Evolutionary conservation across 1,284 basidiomycete genomes (phyloP).

Genomic region (Sporisorium iseilematis-ciliati): DNA sequence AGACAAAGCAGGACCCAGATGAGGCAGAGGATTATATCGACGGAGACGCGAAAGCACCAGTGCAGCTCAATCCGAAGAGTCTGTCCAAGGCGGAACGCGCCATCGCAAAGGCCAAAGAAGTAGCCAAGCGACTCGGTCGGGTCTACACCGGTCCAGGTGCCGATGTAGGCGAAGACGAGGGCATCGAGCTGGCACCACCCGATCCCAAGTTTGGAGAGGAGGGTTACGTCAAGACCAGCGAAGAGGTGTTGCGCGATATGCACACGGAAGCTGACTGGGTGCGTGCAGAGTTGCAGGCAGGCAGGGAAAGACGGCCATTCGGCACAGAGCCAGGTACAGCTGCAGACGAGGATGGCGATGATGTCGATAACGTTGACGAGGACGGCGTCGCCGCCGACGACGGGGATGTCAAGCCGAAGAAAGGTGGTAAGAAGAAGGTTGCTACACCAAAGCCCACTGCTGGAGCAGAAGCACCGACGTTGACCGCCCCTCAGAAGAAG

Average conservation of each 20-base stretch:
- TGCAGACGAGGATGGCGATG: slow-evolving; percentile 22
- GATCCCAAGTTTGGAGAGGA: slow-evolving; percentile 60
- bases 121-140: slow-evolving; percentile 45
- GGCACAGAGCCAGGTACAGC: slow-evolving; percentile 39
- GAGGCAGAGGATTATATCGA: slow-evolving; percentile 49
- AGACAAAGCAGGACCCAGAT: slow-evolving; percentile 62
- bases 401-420: slow-evolving; percentile 32
- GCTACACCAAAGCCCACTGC: neutral
- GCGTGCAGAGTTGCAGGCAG: slow-evolving; percentile 45
- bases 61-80: slow-evolving; percentile 35
- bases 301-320: slow-evolving; percentile 40
- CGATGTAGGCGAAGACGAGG: slow-evolving; percentile 64
- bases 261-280: slow-evolving; percentile 55
- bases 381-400: slow-evolving; percentile 13
- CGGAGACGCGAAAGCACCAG: slow-evolving; percentile 8
- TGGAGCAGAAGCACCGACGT: neutral
- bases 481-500: slow-evolving; percentile 26
- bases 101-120: slow-evolving; percentile 57
- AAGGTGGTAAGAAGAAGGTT: slow-evolving; percentile 16
- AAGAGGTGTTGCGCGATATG: slow-evolving; percentile 60
- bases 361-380: slow-evolving; percentile 17
- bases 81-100: slow-evolving; percentile 39
- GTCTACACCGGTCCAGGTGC: slow-evolving; percentile 54
- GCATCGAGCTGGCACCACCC: slow-evolving; percentile 36
- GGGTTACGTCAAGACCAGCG: slow-evolving; percentile 54